Base-by-base conservation (phyloP, 768 basidiomycete species). In the Agrocybe praecox region DNA sequence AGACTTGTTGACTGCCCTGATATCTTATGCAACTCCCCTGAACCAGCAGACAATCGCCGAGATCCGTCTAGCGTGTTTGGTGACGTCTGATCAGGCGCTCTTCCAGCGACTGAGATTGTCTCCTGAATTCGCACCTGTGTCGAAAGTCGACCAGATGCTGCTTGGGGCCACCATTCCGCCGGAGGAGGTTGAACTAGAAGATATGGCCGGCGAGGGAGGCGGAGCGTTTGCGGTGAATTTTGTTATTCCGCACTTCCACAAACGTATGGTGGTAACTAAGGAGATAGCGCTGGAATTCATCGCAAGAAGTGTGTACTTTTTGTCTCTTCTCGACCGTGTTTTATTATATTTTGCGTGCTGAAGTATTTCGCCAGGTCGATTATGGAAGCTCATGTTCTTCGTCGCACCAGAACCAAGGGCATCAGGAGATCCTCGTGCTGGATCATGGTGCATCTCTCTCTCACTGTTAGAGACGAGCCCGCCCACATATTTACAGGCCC, bases 231-330 rank as follows among this genome's bases (percentile, higher is more conserved):
- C 74, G 0, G 83, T 77, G 3, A 68, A 75, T 22, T 77, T 89
- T 49, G 72, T 72, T 19, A 73, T 87, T 18, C 76, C 79, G 18
- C 76, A 81, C 43, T 91, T 89, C 69, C 86, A 88, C 67, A 85
- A 83, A 62, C 77, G 89, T n/a, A 87, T 92, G 87, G 74, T 83
- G 22, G 79, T 89, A 14, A 77, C 82, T 21, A 80, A 80, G 55
- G 55, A 71, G 18, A 79, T 89, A 36, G 63, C 60, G 6, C 64
- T 88, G 17, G 88, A 91, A 57, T 90, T 90, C 57, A 86, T 90
- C 53, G 87, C 88, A 6, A 67, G 79, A 62, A 73, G 79, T 77
- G 50, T 22, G 72, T 66, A 26, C 17, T 32, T 49, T 4, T n/a
- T 12, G 12, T 6, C n/a, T 40, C n/a, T 6, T 14, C n/a, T 14